Evolutionary conservation across 2,329 filamentous ascomycete species (phyloP), one percentile per base, ranked within the genome.

Genomic region (Aspergillus aculeatinus): DNA sequence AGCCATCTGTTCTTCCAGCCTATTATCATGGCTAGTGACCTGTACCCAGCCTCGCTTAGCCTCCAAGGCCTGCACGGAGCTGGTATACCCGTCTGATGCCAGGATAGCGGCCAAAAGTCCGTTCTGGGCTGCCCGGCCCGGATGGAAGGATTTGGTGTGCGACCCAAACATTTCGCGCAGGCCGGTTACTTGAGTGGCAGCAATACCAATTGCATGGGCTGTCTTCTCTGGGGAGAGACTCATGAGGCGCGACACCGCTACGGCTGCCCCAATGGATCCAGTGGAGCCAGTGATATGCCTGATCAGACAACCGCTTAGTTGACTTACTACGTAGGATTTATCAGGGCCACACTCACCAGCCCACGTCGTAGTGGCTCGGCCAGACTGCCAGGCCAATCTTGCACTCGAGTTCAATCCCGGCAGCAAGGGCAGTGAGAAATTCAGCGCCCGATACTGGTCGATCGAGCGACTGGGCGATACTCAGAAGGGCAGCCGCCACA

Each of bases 141-240:
- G 74, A 67, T 85, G 82, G 63, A 85, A 84, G 2, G 80, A 80
- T 66, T 85, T 85, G 9, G 81, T 83, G 67, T 85, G 80, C 11
- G 79, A 80, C 11, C 83, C 83, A 60, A 85, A 85, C 76, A 83
- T 81, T 61, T 82, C 82, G 25, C 82, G 75, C 60, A 85, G 75
- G 0, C 83, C 83, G 4, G 80, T 77, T 1, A 84, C 82, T 67
- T 85, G 82, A 3, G 81, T 82, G 0, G 81, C 77, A 2, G 83
- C 82, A 14, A 85, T 72, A 1, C 82, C 82, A 57, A 85, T 82
- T 0, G 83, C 82, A 60, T 84, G 77, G 5, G 77, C 75, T 61
- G 78, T 81, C 57, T 79, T 74, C 6, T 70, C 66, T 0, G 70
- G 68, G 19, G 72, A 66, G 1, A 84, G 70, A 0, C 70, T 64